Evolutionary conservation across 2,329 filamentous ascomycete species (phyloP).

Genomic region (Ophiostoma quercus): DNA sequence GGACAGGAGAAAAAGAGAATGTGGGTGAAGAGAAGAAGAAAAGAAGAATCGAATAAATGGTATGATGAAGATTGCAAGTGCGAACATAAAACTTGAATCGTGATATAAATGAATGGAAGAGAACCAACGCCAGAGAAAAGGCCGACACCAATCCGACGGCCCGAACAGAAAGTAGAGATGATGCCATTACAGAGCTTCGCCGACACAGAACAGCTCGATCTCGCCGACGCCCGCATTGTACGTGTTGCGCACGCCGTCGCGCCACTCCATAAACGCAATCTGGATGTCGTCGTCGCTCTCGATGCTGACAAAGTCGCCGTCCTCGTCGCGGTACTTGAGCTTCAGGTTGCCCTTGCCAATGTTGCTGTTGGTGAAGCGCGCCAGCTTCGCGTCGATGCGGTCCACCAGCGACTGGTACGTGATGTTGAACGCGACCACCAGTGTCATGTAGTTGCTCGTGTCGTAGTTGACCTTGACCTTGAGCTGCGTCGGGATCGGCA

Average conservation of each 20-base stretch:
- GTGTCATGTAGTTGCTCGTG: constrained; percentile 76
- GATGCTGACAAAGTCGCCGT: constrained; percentile 89
- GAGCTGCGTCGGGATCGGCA: constrained; percentile 64
- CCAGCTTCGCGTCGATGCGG: constrained; percentile 91
- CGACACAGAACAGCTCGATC: constrained; percentile 78
- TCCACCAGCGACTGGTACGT: constrained; percentile 90
- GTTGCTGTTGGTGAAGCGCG: constrained; percentile 75
- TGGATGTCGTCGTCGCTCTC: constrained; percentile 95
- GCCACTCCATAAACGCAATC: constrained; percentile 91
- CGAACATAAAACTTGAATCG: constrained; percentile 13
- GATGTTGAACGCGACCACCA: constrained; percentile 96
- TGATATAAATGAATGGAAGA: constrained; percentile 5
- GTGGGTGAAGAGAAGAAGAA: background rate
- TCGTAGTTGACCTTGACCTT: constrained; percentile 96
- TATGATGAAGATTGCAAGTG: constrained; percentile 12
- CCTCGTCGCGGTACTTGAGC: constrained; percentile 84
- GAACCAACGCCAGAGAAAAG: background rate
- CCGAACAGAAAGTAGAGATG: background rate
- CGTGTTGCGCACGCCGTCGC: constrained; percentile 58
- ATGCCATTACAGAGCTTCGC: constrained; percentile 33
- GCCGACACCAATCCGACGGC: background rate
- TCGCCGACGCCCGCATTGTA: constrained; percentile 71
- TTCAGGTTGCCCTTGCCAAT: constrained; percentile 78
- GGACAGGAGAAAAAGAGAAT: background rate
- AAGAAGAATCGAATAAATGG: background rate